These are phyloP conservation scores for Hevea brasiliensis DNA, from an alignment of 345 rosid species.

Conservation along the genomic window DNA sequence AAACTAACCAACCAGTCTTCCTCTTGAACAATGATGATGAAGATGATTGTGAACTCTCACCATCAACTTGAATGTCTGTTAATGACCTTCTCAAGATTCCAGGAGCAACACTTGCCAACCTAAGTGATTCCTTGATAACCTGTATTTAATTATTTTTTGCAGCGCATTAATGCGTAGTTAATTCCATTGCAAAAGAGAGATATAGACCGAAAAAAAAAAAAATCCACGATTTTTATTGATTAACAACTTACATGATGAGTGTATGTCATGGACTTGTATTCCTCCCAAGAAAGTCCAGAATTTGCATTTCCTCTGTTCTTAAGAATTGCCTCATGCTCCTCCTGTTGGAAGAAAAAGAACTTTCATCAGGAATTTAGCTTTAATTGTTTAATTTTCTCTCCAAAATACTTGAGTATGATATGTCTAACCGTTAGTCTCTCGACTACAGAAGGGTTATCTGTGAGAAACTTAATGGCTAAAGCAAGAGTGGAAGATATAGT, in stretches of 20 bases:
- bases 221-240: too few relatives aligned
- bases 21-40: too few relatives aligned
- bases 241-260: constrained; percentile 22
- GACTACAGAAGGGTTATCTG: constrained; percentile 11
- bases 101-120: constrained; percentile 27
- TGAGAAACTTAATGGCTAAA: constrained; percentile 11
- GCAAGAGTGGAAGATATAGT: constrained; percentile 11
- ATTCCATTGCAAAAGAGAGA: too few relatives aligned
- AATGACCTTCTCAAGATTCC: constrained; percentile 22
- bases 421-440: constrained; percentile 14
- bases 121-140: constrained; percentile 25
- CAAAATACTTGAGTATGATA: too few relatives aligned
- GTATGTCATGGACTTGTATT: constrained; percentile 29
- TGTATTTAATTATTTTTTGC: too few relatives aligned
- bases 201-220: too few relatives aligned
- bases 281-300: constrained; percentile 20
- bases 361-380: too few relatives aligned
- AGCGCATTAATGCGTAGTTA: too few relatives aligned
- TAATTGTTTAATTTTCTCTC: too few relatives aligned
- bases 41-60: background rate
- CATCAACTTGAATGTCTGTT: constrained; percentile 20
- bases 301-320: constrained; percentile 11
- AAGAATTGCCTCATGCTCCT: constrained; percentile 25
- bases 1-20: too few relatives aligned
- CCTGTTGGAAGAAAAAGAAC: too few relatives aligned